These are phyloP conservation scores for Brassica incana DNA, from an alignment of 345 rosid species.

Conservation along the genomic window DNA sequence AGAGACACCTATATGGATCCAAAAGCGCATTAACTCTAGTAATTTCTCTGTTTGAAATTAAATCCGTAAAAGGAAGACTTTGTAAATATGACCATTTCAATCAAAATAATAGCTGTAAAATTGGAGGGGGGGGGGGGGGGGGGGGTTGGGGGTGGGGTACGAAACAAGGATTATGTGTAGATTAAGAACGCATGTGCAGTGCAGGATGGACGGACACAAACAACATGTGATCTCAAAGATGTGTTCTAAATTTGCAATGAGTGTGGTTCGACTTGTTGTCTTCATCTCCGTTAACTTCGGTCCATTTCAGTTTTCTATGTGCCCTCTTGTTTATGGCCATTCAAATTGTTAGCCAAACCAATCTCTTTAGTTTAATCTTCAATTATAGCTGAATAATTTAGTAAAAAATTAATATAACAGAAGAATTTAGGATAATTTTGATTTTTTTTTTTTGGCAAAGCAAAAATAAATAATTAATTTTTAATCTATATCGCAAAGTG, in stretches of 20 bases:
- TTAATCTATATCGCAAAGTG: neutral
- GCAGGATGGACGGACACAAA: slow-evolving; percentile 6
- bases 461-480: neutral
- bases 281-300: slow-evolving; percentile 21
- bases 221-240: slow-evolving; percentile 32
- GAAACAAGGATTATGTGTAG: neutral
- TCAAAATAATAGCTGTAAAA: slow-evolving; percentile 11
- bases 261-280: slow-evolving; percentile 33
- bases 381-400: neutral
- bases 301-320: slow-evolving; percentile 23
- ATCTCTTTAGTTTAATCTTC: neutral
- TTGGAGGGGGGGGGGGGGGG: too few relatives aligned
- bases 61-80: neutral
- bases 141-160: neutral
- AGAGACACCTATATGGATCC: neutral
- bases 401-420: neutral
- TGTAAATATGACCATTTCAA: neutral
- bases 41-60: neutral
- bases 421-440: neutral
- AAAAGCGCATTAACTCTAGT: neutral
- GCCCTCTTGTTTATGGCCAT: slow-evolving; percentile 19
- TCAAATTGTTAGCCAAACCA: slow-evolving; percentile 1
- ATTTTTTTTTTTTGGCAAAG: neutral
- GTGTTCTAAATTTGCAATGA: slow-evolving; percentile 20
- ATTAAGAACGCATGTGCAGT: slow-evolving; percentile 4